phyloP scores from a whole-genome alignment of 108 stramenopile genomes.

The Conticribra guillardii region DNA sequence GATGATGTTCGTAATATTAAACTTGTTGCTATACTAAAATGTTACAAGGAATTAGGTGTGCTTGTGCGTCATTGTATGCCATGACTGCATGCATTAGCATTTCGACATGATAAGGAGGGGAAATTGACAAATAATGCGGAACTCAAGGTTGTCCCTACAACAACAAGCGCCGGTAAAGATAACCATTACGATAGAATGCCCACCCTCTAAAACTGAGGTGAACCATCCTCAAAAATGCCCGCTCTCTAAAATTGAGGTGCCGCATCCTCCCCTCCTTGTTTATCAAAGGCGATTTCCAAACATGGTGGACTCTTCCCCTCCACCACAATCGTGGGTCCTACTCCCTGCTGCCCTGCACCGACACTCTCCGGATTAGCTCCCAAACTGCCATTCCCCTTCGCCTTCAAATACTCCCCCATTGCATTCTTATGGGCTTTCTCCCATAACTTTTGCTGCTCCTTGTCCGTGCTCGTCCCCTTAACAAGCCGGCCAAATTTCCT shows the following conservation, averaged over 20 bases:
- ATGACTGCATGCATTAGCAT: no score
- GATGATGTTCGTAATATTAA: no score
- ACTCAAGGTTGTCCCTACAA: no score
- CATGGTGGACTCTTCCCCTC: neutral
- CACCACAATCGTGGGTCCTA: neutral
- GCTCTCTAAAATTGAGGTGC: neutral
- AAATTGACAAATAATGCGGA: no score
- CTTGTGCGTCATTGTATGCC: no score
- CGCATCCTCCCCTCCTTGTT: neutral
- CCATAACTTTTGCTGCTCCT: conserved; percentile 48
- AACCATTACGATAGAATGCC: no score
- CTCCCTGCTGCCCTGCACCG: neutral
- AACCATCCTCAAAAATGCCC: no score
- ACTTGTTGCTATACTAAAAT: no score
- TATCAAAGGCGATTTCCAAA: neutral
- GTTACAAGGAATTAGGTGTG: no score
- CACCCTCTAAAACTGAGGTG: no score
- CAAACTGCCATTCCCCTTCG: neutral
- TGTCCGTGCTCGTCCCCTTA: conserved; percentile 22
- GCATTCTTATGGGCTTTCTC: conserved; percentile 38
- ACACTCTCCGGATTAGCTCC: neutral
- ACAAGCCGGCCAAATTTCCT: conserved; percentile 40
- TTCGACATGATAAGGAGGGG: no score
- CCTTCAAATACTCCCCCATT: neutral
- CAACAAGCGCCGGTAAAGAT: no score